These are phyloP conservation scores for Wickerhamomyces sp. DNA, from an alignment of 1,139 yeast genomes.

Conservation along the genomic window DNA sequence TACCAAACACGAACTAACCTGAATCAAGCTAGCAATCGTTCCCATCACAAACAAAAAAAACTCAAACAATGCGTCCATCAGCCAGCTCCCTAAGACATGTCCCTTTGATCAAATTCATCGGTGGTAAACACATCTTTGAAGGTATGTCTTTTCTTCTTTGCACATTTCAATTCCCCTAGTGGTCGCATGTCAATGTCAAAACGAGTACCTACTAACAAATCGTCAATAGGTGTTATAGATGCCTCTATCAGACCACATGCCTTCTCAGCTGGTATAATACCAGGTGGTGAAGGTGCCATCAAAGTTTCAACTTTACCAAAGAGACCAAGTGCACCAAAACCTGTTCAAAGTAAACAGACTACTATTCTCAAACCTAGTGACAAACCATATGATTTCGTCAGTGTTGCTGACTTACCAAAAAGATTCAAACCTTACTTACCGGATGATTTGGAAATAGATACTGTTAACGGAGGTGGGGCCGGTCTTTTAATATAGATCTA, in stretches of 20 bases:
- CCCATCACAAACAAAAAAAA: too few species aligned
- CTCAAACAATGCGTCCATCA: conserved; percentile 19
- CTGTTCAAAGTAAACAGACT: conserved; percentile 7
- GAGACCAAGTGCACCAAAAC: conserved; percentile 7
- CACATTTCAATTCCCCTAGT: neutral
- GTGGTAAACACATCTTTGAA: conserved; percentile 20
- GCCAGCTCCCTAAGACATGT: conserved; percentile 9
- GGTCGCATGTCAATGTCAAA: too few species aligned
- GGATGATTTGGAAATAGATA: conserved; percentile 20
- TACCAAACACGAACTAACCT: too few species aligned
- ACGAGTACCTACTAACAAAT: too few species aligned
- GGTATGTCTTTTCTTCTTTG: conserved; percentile 8
- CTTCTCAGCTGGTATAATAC: conserved; percentile 21
- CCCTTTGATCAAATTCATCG: conserved; percentile 22
- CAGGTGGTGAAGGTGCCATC: conserved; percentile 17
- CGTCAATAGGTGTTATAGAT: conserved; percentile 5
- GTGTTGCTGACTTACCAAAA: conserved; percentile 18
- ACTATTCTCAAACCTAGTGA: conserved; percentile 11
- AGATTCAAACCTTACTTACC: conserved; percentile 18
- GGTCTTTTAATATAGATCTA: conserved; percentile 4
- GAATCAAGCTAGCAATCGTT: too few species aligned
- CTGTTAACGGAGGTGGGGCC: conserved; percentile 23
- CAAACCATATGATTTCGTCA: conserved; percentile 19
- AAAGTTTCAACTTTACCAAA: conserved; percentile 15
- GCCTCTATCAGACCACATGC: conserved; percentile 16